Evolutionary conservation across 208 protist genomes (phyloP), one percentile per base, ranked within the genome.

Genomic region (Porcisia deanei): DNA sequence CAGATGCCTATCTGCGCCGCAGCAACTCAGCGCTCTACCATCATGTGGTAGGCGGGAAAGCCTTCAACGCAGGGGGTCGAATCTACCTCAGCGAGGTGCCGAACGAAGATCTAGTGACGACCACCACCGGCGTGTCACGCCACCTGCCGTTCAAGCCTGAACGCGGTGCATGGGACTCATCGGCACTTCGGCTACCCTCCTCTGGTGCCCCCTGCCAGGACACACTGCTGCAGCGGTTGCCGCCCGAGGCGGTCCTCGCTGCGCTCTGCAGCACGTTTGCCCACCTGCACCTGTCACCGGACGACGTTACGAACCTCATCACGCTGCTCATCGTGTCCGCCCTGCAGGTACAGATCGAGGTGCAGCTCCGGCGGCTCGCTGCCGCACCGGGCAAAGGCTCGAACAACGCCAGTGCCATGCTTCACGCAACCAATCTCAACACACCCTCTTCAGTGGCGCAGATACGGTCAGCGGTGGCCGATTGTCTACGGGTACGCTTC

Each of bases 201-300:
- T 20, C 57, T 6, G 30, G 30, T 30, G 22, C 14, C 18, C 6
- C 55, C 57, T 45, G 71, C 16, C 47, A 52, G 47, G 77, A 73
- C 47, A 39, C 54, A 6, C 1, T 55, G 6, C 71, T 81, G 64
- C 77, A 60, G 55, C 47, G 58, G 2, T 39, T 81, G 39, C 71
- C 68, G 0, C 77, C 54, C 18, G 68, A 73, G 43, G 74, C 57
- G 16, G 81, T 88, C 45, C 34, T 82, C 22, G 65, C 77, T 43
- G 73, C 69, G 0, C 69, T 91, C 3, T 84, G 80, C 71, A 61
- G 52, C 20, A 47, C 84, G 7, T 83, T 89, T 41, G 85, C 83
- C 1, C 88, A 92, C 55, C 63, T 87, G 18, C 88, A 92, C 67
- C 71, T 92, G 53, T 68, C 75, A n/a, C 47, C 72, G 43, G 72